Evolutionary conservation across 768 basidiomycete genomes (phyloP).

Genomic region (Sporobolomyces pararoseus): DNA sequence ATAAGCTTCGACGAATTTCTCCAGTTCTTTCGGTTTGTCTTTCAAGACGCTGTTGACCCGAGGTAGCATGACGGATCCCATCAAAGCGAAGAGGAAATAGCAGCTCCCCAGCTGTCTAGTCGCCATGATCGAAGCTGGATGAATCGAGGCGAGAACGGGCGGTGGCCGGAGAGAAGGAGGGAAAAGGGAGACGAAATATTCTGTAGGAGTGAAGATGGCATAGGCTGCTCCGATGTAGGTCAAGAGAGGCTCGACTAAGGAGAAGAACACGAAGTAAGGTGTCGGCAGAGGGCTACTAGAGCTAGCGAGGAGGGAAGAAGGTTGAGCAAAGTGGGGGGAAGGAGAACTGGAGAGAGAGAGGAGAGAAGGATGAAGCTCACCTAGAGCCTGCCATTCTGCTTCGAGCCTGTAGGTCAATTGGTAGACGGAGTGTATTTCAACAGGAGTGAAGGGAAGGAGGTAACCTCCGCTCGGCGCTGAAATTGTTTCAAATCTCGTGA

Average conservation of each 20-base stretch:
- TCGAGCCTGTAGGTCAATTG: too few relatives aligned
- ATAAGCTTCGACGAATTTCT: constrained; percentile 9
- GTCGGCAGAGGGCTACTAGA: constrained; percentile 14
- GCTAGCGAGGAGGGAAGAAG: neutral
- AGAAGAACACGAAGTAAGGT: constrained; percentile 24
- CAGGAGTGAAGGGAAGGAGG: too few relatives aligned
- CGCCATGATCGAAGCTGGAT: constrained; percentile 10
- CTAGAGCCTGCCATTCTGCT: too few relatives aligned
- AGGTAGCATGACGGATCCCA: constrained; percentile 3
- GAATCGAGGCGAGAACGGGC: neutral
- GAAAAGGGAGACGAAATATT: constrained; percentile 1
- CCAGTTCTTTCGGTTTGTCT: neutral
- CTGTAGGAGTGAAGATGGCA: neutral
- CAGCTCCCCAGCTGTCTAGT: constrained; percentile 21
- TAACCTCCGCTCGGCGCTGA: too few relatives aligned
- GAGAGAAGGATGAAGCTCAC: too few relatives aligned
- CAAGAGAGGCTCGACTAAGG: constrained; percentile 17
- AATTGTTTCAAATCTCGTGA: too few relatives aligned
- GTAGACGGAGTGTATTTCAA: too few relatives aligned
- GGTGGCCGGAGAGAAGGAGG: neutral
- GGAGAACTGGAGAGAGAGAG: too few relatives aligned
- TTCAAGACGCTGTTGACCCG: neutral
- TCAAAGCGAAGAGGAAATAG: constrained; percentile 29
- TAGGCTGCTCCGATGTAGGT: constrained; percentile 16
- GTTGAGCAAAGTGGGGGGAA: too few relatives aligned